Evolutionary conservation across 805 yeast species (phyloP).

Genomic region (Ogataea paraovalis): DNA sequence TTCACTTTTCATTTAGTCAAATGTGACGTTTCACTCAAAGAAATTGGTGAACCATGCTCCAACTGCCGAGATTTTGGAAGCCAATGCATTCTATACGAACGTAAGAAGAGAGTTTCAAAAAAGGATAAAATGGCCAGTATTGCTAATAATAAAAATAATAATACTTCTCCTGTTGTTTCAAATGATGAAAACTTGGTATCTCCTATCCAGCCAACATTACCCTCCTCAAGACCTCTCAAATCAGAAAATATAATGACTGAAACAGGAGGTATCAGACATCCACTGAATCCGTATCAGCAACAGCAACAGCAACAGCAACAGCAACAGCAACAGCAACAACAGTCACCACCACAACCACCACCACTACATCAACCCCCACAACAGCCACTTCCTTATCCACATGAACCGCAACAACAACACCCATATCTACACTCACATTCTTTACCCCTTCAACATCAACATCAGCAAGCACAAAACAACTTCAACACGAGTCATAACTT

Average conservation of each 20-base stretch:
- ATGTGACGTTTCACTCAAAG: constrained; percentile 51
- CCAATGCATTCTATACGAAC: constrained; percentile 55
- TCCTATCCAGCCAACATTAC: too few relatives aligned
- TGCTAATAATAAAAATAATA: too few relatives aligned
- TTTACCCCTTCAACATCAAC: not conserved
- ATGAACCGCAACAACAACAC: not conserved
- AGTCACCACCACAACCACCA: not conserved
- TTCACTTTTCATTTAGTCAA: constrained; percentile 38
- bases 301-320: not conserved
- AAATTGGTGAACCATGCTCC: constrained; percentile 51
- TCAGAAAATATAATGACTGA: not conserved
- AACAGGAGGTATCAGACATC: not conserved
- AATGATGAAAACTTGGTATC: not conserved
- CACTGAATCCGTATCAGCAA: not conserved
- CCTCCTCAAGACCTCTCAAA: not conserved
- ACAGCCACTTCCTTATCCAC: too few relatives aligned
- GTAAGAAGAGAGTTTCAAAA: constrained; percentile 33
- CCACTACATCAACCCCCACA: not conserved
- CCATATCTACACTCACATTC: not conserved
- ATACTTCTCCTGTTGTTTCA: not conserved
- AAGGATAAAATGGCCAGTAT: constrained; percentile 3
- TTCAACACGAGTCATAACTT: not conserved
- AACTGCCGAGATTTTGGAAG: constrained; percentile 67
- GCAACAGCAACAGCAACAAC: not conserved
- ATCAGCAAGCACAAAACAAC: not conserved